Evolutionary conservation across 2,329 filamentous ascomycete species (phyloP).

Genomic region (Apiospora marii): DNA sequence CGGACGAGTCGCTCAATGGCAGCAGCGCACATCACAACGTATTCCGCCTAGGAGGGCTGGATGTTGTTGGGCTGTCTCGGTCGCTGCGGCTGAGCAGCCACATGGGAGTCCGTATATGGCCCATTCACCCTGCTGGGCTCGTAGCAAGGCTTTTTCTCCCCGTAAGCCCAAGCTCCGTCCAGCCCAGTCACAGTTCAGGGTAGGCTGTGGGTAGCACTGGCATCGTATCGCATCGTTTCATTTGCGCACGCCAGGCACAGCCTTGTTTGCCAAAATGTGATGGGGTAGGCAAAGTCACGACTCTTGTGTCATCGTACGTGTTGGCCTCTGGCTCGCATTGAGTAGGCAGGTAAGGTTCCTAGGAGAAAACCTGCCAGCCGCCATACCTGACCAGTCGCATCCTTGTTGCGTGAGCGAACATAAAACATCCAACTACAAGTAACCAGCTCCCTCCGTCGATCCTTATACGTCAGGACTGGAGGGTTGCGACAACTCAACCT

Average conservation of each 20-base stretch:
- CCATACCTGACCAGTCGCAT: not conserved
- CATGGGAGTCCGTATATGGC: constrained; percentile 9
- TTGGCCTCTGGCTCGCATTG: not conserved
- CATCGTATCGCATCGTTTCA: constrained; percentile 13
- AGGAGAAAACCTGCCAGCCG: not conserved
- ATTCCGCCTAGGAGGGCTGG: constrained; percentile 12
- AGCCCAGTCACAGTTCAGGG: not conserved
- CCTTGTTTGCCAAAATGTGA: constrained; percentile 2
- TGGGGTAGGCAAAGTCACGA: not conserved
- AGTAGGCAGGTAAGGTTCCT: not conserved
- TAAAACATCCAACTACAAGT: constrained; percentile 7
- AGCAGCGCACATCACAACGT: not conserved
- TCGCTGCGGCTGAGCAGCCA: constrained; percentile 15
- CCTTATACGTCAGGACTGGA: not conserved
- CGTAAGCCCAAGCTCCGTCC: constrained; percentile 1
- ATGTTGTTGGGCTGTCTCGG: not conserved
- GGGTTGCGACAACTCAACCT: not conserved
- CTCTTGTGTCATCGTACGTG: constrained; percentile 10
- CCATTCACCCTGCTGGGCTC: not conserved
- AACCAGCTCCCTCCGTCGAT: not conserved
- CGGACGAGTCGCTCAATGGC: not conserved
- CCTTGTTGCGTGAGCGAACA: not conserved
- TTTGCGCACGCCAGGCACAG: constrained; percentile 4
- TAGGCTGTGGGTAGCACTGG: constrained; percentile 14
- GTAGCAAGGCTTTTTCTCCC: constrained; percentile 8